Conservation (phyloP, 768 basidiomycete species). For the Sporobolomyces pararoseus region DNA sequence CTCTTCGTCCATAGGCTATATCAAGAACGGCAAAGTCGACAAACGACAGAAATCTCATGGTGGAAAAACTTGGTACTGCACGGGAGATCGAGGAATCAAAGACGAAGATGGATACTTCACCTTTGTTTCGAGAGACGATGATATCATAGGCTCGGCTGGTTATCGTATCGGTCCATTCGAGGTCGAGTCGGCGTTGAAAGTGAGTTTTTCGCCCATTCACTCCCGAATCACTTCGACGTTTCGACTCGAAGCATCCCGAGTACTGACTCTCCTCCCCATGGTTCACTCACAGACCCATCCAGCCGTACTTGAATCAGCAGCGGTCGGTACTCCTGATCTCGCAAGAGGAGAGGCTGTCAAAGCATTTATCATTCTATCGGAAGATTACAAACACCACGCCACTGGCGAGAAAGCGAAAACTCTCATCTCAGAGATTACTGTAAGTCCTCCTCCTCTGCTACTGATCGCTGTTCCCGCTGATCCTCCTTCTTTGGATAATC, state of each 20-base stretch:
- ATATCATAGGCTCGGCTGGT: slow-evolving; percentile 30
- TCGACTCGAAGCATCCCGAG: not conserved
- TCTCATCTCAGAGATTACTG: slow-evolving; percentile 29
- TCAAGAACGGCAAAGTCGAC: slow-evolving; percentile 41
- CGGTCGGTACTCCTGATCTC: slow-evolving; percentile 35
- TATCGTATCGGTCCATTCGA: slow-evolving; percentile 42
- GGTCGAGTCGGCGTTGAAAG: slow-evolving; percentile 39
- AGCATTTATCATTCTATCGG: slow-evolving; percentile 33
- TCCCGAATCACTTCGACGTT: not conserved
- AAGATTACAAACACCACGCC: slow-evolving; percentile 23
- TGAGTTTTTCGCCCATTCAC: not conserved
- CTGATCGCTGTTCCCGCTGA: too few relatives aligned
- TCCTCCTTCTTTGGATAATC: too few relatives aligned
- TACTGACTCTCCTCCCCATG: not conserved
- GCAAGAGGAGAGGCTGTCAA: slow-evolving; percentile 37
- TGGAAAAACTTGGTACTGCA: slow-evolving; percentile 39
- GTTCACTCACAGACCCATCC: slow-evolving; percentile 28
- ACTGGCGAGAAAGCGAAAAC: slow-evolving; percentile 9
- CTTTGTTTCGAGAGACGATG: slow-evolving; percentile 40
- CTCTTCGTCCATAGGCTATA: slow-evolving; percentile 9
- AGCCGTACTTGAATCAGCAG: slow-evolving; percentile 38
- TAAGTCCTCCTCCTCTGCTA: not conserved
- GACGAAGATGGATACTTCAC: slow-evolving; percentile 40
- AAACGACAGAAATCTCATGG: slow-evolving; percentile 7
- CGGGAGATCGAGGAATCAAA: slow-evolving; percentile 26